Base-by-base conservation (phyloP, 768 basidiomycete species). In the Mycena rosella region DNA sequence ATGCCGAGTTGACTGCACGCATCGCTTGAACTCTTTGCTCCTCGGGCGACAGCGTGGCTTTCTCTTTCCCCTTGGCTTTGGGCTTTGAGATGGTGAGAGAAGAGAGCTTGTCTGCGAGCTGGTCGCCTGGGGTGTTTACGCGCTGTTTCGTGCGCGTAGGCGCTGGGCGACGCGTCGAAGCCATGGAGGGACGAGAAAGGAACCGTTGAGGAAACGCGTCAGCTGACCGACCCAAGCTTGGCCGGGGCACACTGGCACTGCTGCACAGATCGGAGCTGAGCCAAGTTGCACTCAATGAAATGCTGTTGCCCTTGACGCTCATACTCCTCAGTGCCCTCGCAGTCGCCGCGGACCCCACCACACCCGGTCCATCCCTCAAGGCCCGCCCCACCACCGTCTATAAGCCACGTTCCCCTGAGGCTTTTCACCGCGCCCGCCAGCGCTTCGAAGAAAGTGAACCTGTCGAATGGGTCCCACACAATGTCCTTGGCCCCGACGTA, bases 401-500 rank as follows among this genome's bases (percentile, higher is more conserved):
- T 72, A 85, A 87, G 26, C 92, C 91, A 6, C 80, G 81, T 30
- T 89, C 88, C 9, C 77, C 81, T 15, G 80, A 81, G 15, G 84
- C 80, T 11, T 77, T 89, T 17, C 85, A 89, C 63, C 79, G 79
- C 56, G 88, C 87, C 14, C 84, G 91, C 11, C 76, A 79, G 47
- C 80, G 85, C 56, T 91, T 81, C 34, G 77, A 74, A 18, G 82
- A 91, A 77, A 86, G 84, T 72, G 86, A 89, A 55, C 72, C 73
- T 2, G 73, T 91, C 1, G 80, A 87, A 45, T 98, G 96, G 96
- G 88, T 92, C 36, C 82, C 84, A 53, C 76, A 87, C 3, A 82
- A 89, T 47, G 82, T 94, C 14, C 81, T 86, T 5, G 94, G 84
- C 5, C 97, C 97, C 0, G 92, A 98, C 74, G 78, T 96, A 18